Evolutionary conservation across 1,284 basidiomycete species (phyloP).

Genomic region (Ceratobasidium sp.): DNA sequence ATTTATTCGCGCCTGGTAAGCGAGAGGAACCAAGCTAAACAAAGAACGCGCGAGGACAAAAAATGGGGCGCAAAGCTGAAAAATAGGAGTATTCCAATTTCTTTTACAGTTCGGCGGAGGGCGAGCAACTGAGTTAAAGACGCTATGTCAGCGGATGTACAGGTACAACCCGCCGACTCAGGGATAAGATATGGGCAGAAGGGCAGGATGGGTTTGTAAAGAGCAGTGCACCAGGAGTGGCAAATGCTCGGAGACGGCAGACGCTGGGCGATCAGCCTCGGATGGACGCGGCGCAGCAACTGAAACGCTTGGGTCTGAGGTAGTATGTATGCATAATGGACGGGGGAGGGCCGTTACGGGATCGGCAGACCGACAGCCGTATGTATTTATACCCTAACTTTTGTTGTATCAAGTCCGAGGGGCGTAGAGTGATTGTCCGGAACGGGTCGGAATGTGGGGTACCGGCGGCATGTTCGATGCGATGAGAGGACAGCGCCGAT

Average conservation of each 20-base stretch:
- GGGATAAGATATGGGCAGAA: slow-evolving; percentile 12
- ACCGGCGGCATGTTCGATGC: too few species aligned
- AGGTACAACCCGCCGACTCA: slow-evolving; percentile 18
- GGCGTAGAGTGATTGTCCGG: too few species aligned
- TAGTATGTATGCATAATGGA: not conserved
- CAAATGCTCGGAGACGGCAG: slow-evolving; percentile 14
- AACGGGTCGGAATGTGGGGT: too few species aligned
- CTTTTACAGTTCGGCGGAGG: too few species aligned
- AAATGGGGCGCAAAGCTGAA: too few species aligned
- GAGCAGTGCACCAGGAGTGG: too few species aligned
- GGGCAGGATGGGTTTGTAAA: not conserved
- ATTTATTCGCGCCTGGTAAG: not conserved
- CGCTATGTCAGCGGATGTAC: slow-evolving; percentile 14
- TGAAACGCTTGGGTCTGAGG: not conserved
- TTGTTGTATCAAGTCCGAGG: not conserved
- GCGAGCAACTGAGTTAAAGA: slow-evolving; percentile 9
- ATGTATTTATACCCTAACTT: not conserved
- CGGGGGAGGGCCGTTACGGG: not conserved
- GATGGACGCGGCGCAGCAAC: not conserved
- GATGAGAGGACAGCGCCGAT: too few species aligned
- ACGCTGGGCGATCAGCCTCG: not conserved
- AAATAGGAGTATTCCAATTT: too few species aligned
- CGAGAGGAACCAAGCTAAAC: not conserved
- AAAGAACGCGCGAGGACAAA: not conserved
- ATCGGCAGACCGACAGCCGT: not conserved